phyloP scores from a whole-genome alignment of 2,329 filamentous ascomycete species.

The Gaeumannomyces tritici region DNA sequence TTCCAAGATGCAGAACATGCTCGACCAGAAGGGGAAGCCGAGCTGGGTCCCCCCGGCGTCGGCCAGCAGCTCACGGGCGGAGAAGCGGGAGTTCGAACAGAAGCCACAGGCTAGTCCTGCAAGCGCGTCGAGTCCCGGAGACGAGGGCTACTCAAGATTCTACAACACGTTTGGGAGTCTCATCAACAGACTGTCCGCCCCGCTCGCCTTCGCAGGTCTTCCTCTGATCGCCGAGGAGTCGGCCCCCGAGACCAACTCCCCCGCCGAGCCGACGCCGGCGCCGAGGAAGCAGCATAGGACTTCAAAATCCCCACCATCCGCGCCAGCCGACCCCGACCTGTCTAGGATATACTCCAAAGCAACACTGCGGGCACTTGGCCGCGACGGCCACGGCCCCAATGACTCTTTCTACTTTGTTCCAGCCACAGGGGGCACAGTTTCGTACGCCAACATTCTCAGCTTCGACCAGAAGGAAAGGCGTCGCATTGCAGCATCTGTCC shows the following conservation, averaged over 20 bases:
- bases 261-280: constrained; percentile 25
- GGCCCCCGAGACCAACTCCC: constrained; percentile 17
- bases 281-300: constrained; percentile 22
- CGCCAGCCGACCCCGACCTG: constrained; percentile 59
- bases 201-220: constrained; percentile 84
- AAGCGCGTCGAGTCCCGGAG: constrained; percentile 23
- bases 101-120: constrained; percentile 11
- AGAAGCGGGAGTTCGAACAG: constrained; percentile 14
- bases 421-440: constrained; percentile 80
- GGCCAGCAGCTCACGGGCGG: constrained; percentile 13
- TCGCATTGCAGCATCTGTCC: constrained; percentile 41
- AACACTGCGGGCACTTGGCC: constrained; percentile 67
- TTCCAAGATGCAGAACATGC: constrained; percentile 45
- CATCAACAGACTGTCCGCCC: constrained; percentile 81
- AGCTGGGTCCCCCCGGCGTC: constrained; percentile 39
- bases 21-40: constrained; percentile 43
- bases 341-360: constrained; percentile 78
- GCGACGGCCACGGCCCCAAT: constrained; percentile 53
- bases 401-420: constrained; percentile 95
- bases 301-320: constrained; percentile 13
- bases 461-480: constrained; percentile 59
- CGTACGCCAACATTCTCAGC: constrained; percentile 81
- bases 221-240: constrained; percentile 56
- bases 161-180: constrained; percentile 86
- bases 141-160: constrained; percentile 82